Evolutionary conservation across 345 rosid species (phyloP), one percentile per base, ranked within the genome.

Genomic region (Lepidium aucheri): DNA sequence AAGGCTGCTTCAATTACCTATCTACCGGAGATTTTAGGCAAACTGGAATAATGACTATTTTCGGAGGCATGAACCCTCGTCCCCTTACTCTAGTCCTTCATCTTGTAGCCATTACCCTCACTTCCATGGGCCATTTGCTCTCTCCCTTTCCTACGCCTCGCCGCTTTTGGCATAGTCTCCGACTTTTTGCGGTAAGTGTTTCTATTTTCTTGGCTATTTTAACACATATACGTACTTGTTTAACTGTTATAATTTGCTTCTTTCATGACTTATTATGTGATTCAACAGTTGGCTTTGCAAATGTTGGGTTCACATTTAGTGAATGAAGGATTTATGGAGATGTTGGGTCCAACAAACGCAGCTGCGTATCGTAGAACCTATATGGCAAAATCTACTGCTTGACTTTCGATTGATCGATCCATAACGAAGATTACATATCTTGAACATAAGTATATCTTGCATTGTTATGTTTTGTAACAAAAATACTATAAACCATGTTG

Each of bases 321-420:
- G 65, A 78, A 74, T 3, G 83, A 76, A 56, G 80, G 83, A 30
- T 73, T 76, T 32, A 73, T 72, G 58, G 78, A 73, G 43, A 79
- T 73, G 83, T 73, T 79, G 59, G 73, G 73, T 65, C 80, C 83
- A n/a, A 18, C 50, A 22, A 43, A 39, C 17, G 67, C 71, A 35
- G 57, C 57, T 35, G 22, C 7, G 1, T 63, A 63, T 35, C 68
- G 57, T 44, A 47, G 46, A 49, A 46, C 22, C 36, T 63, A 49
- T 8, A 47, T 63, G 22, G 9, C 34, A n/a, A 18, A 12, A 33
- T 13, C 54, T 20, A 15, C 47, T 13, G 44, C 2, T 58, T 35
- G n/a, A n/a, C n/a, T n/a, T n/a, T n/a, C n/a, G n/a, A n/a, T n/a
- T n/a, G n/a, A n/a, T n/a, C n/a, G n/a, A n/a, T n/a, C n/a, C n/a